These are phyloP conservation scores for Cladobotryum mycophilum DNA, from an alignment of 2,329 filamentous ascomycete genomes.

Conservation along the genomic window DNA sequence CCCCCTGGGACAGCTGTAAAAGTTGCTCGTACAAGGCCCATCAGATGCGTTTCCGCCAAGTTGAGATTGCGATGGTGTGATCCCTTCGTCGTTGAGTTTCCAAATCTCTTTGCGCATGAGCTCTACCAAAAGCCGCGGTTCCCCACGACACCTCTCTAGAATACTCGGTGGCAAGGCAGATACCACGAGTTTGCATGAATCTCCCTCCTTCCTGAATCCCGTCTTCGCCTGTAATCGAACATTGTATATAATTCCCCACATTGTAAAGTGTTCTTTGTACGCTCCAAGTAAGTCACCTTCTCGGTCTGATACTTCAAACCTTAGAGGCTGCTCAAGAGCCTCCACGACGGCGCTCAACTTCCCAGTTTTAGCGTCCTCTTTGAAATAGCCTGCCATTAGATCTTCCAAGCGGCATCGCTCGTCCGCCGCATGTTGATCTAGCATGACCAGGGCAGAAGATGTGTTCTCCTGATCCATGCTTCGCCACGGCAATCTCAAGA, in stretches of 20 bases:
- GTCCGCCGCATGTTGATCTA: constrained; percentile 94
- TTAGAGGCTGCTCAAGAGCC: constrained; percentile 45
- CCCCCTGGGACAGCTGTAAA: constrained; percentile 65
- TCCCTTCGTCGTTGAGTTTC: constrained; percentile 47
- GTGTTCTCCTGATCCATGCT: background rate
- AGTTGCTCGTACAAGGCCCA: constrained; percentile 51
- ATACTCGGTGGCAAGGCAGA: constrained; percentile 63
- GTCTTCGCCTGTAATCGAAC: constrained; percentile 18
- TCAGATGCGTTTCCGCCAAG: background rate
- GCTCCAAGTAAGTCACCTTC: constrained; percentile 56
- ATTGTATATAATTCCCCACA: constrained; percentile 72
- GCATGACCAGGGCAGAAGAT: constrained; percentile 59
- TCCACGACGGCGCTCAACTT: constrained; percentile 25
- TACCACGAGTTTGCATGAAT: constrained; percentile 38
- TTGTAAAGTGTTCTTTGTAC: constrained; percentile 51
- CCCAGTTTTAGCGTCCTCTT: background rate
- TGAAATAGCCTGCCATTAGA: constrained; percentile 54
- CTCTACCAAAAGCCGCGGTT: constrained; percentile 66
- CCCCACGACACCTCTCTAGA: constrained; percentile 64
- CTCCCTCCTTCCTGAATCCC: background rate
- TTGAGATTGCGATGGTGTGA: constrained; percentile 2
- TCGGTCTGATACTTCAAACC: constrained; percentile 56
- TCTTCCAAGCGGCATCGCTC: constrained; percentile 76
- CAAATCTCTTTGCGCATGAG: constrained; percentile 71
- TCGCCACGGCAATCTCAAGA: constrained; percentile 50